Conservation (phyloP, 371 early-diverging fungal genomes). For the Nematocida homosporus region DNA sequence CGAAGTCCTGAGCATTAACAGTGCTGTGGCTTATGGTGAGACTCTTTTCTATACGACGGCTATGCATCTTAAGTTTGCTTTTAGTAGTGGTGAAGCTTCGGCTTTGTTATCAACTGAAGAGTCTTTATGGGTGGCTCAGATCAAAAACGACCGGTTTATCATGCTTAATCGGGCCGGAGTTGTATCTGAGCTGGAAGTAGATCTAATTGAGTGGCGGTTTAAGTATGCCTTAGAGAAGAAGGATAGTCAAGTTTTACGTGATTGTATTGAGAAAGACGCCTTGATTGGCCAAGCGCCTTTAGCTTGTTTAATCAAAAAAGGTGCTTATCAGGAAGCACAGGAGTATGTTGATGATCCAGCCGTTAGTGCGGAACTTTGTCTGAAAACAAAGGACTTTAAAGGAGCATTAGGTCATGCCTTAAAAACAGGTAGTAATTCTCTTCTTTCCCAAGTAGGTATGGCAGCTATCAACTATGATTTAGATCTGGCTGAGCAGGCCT, state of each 20-base stretch:
- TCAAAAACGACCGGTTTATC: constrained; percentile 75
- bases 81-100: constrained; percentile 79
- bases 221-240: constrained; percentile 81
- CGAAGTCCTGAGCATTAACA: constrained; percentile 91
- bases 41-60: constrained; percentile 89
- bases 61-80: constrained; percentile 93
- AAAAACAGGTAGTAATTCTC: constrained; percentile 1
- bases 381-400: constrained; percentile 51
- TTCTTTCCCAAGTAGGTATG: constrained; percentile 47
- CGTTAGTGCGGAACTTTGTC: constrained; percentile 81
- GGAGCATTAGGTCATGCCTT: constrained; percentile 56
- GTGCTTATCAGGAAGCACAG: constrained; percentile 88
- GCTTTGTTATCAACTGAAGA: constrained; percentile 87
- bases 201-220: constrained; percentile 92
- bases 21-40: constrained; percentile 83
- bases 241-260: constrained; percentile 81
- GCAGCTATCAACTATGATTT: constrained; percentile 49
- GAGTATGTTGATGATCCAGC: constrained; percentile 89
- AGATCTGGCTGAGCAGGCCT: constrained; percentile 62
- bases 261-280: constrained; percentile 83
- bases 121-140: constrained; percentile 78
- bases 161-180: constrained; percentile 78
- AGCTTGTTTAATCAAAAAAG: constrained; percentile 90
- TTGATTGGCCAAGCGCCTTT: constrained; percentile 93
- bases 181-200: constrained; percentile 72